Evolutionary conservation across 2,329 filamentous ascomycete genomes (phyloP), one percentile per base, ranked within the genome.

Genomic region (Tolypocladium cylindrosporum): DNA sequence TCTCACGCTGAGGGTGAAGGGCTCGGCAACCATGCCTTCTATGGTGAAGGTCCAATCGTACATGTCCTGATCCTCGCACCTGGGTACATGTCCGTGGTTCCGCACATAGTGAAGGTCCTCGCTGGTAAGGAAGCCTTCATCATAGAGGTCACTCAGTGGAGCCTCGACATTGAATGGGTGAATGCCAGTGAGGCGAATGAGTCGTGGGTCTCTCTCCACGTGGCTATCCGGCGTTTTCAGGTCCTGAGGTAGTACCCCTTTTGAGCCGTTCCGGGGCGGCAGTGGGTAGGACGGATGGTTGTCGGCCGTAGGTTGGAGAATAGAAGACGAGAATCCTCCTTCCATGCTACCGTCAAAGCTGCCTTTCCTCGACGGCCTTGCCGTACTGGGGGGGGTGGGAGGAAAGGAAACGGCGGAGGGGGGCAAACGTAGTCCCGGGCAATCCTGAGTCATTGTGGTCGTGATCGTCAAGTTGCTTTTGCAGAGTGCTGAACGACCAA

Each of bases 131-230:
- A 96, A 96, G 0, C 92, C 91, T 75, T 82, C 77, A 52, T 93
- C 81, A 71, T 86, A 96, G 1, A 96, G 77, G 19, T 85, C 84
- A 57, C 84, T 89, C 10, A 97, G 74, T 0, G 92, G 91, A 11
- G 92, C 82, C 72, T 97, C 92, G 54, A 89, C 87, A 65, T 97
- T 97, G 77, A 95, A 96, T 1, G 92, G 92, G 71, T 96, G 92
- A 7, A 90, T 82, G 31, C 92, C 92, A 13, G 92, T 97, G 16
- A 97, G 77, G 55, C 92, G 83, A 62, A 97, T 94, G 19, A 97
- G 77, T 45, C 91, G 82, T 1, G 88, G 79, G 72, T 96, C 91
- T 69, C 92, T 81, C 27, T 86, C 80, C 24, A 97, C 89, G 76
- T 93, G 90, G 63, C 74, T 77, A 68, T 97, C 92, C 10, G 92